Evolutionary conservation across 306 rosid species (phyloP), one percentile per base, ranked within the genome.

Genomic region (Prunus armeniaca): DNA sequence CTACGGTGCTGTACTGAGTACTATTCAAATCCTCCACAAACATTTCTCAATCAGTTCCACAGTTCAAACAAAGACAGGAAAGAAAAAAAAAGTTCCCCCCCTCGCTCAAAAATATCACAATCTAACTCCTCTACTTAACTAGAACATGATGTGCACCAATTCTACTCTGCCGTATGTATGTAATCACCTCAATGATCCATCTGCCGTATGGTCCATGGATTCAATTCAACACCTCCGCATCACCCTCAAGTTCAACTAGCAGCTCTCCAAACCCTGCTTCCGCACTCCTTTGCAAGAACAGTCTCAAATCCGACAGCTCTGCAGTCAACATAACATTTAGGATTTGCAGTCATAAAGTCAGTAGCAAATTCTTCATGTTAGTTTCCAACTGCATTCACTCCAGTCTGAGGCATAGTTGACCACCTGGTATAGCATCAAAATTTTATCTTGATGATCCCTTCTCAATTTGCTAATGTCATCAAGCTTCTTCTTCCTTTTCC

Each of bases 261-360:
- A 70, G 63, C 74, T 18, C 63, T 30, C 12, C 46, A 12, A 52
- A 70, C 49, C 63, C 62, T 22, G 27, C 47, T 70, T 70, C 62
- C 11, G 11, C 55, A 32, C 8, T 49, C 58, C n/a, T 17, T 7
- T 19, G 34, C 49, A 11, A 15, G 24, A 45, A 65, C 15, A 5
- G n/a, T 34, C 50, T 65, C 18, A 34, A 34, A 18, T 11, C 55
- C 4, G 24, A 49, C 58, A 49, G 4, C 20, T 7, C n/a, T 15
- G 67, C 43, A 63, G 67, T 28, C 45, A 12, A 25, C 34, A 60
- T 17, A 50, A 69, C 46, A 50, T 10, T 50, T 5, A 13, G 24
- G 28, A 51, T 34, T 51, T 70, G 17, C 1, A 2, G 57, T 52
- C 57, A 52, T 18, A 13, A 45, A 27, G 34, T 27, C 4, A 11